These are phyloP conservation scores for Phlegmacium glaucopus DNA, from an alignment of 768 basidiomycete genomes.

Conservation along the genomic window DNA sequence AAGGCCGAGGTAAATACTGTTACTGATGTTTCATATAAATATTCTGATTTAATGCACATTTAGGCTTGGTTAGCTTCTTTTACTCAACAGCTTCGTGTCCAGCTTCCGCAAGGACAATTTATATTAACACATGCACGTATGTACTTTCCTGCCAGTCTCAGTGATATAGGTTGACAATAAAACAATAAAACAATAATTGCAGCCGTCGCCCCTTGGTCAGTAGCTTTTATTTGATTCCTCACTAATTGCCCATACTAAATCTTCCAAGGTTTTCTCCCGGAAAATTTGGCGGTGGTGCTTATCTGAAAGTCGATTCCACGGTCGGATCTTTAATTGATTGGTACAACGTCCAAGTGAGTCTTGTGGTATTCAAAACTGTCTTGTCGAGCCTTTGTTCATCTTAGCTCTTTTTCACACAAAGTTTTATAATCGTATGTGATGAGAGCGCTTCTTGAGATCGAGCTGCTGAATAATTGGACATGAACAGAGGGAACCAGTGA, in stretches of 20 bases:
- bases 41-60: background rate
- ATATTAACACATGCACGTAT: constrained; percentile 55
- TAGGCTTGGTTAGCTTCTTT: constrained; percentile 52
- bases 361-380: too few relatives aligned
- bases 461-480: background rate
- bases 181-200: background rate
- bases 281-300: constrained; percentile 46
- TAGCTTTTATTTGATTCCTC: background rate
- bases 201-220: constrained; percentile 8
- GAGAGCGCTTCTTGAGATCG: background rate
- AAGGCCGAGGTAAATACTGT: constrained; percentile 42
- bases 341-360: constrained; percentile 50
- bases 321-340: constrained; percentile 64
- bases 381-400: too few relatives aligned
- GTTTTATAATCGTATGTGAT: constrained; percentile 45
- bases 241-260: background rate
- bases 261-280: constrained; percentile 38
- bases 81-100: constrained; percentile 44
- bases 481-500: constrained; percentile 53
- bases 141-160: constrained; percentile 11
- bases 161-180: background rate
- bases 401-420: constrained; percentile 10
- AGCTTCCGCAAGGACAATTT: constrained; percentile 45
- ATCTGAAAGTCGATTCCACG: constrained; percentile 47
- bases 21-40: background rate